Percentiles rank a stretch among this genome's conserved stretches.
These are phyloP conservation scores for Mercurialis annua DNA, from an alignment of 345 rosid species.

Conservation along the genomic window DNA sequence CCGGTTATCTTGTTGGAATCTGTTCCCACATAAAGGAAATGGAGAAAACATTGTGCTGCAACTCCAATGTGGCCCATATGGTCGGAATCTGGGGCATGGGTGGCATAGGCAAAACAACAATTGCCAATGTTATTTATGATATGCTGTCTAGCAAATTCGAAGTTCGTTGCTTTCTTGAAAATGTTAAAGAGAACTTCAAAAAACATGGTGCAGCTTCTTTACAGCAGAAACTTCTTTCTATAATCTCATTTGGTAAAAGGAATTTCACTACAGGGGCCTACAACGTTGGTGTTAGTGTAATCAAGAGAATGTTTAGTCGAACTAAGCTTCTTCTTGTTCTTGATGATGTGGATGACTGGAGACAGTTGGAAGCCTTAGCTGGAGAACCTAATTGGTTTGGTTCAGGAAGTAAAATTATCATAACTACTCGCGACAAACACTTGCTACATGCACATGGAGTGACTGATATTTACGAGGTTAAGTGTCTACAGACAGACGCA, in stretches of 20 bases:
- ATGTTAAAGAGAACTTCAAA: not conserved
- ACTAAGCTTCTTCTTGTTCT: not conserved
- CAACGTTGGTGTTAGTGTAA: not conserved
- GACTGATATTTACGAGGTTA: not conserved
- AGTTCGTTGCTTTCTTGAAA: not conserved
- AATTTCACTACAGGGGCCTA: not conserved
- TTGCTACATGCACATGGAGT: not conserved
- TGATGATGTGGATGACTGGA: not conserved
- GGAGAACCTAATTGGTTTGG: not conserved
- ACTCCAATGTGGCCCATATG: not conserved
- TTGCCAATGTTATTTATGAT: not conserved
- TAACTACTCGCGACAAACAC: not conserved
- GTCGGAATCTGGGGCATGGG: slow-evolving; percentile 10
- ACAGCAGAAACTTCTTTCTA: not conserved
- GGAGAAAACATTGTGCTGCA: not conserved
- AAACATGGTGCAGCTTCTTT: not conserved
- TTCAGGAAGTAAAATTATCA: not conserved
- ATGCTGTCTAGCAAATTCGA: not conserved
- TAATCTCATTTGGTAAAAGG: not conserved
- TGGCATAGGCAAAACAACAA: not conserved
- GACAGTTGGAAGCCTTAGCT: not conserved
- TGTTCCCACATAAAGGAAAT: slow-evolving; percentile 6
- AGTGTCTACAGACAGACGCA: not conserved
- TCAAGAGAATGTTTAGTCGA: not conserved
- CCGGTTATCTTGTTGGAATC: slow-evolving; percentile 9